A percentile compares a stretch with the other conserved stretches of the same genome.
phyloP scores from a whole-genome alignment of 139 green algal genomes.

The Micractinium sp. region DNA sequence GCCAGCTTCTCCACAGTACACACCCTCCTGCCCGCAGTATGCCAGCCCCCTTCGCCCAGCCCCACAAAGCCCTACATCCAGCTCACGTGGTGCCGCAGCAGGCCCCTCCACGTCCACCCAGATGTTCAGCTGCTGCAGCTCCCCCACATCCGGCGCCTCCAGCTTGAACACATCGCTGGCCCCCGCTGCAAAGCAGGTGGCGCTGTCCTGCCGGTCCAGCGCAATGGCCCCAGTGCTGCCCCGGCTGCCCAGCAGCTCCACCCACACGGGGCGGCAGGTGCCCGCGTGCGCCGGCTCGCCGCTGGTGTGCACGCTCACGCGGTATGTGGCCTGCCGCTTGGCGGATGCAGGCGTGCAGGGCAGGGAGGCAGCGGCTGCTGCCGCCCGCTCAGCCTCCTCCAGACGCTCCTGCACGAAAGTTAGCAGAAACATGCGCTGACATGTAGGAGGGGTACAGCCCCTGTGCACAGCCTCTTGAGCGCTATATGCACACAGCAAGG shows the following conservation, averaged over 20 bases:
- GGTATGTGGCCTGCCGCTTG: background rate
- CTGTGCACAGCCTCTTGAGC: too few species aligned
- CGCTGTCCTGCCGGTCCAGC: background rate
- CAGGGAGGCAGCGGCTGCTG: background rate
- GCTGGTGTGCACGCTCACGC: conserved; percentile 25
- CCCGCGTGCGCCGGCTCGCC: conserved; percentile 10
- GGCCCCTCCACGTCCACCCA: conserved; percentile 17
- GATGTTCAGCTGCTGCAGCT: conserved; percentile 41
- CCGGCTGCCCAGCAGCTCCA: conserved; percentile 2
- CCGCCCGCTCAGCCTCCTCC: background rate
- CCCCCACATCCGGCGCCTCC: conserved; percentile 36
- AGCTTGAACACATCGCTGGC: conserved; percentile 45
- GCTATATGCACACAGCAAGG: too few species aligned
- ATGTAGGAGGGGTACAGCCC: too few species aligned
- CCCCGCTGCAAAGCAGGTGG: background rate
- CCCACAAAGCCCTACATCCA: background rate
- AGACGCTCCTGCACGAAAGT: background rate
- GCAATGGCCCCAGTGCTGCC: background rate
- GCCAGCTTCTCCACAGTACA: background rate
- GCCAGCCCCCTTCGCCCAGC: background rate
- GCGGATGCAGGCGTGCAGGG: background rate
- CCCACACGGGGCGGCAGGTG: conserved; percentile 26
- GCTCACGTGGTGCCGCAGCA: background rate
- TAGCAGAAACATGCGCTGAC: background rate
- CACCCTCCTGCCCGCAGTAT: too few species aligned